Conservation (phyloP, 495 filamentous ascomycete genomes). For the Gamarada debralockiae region DNA sequence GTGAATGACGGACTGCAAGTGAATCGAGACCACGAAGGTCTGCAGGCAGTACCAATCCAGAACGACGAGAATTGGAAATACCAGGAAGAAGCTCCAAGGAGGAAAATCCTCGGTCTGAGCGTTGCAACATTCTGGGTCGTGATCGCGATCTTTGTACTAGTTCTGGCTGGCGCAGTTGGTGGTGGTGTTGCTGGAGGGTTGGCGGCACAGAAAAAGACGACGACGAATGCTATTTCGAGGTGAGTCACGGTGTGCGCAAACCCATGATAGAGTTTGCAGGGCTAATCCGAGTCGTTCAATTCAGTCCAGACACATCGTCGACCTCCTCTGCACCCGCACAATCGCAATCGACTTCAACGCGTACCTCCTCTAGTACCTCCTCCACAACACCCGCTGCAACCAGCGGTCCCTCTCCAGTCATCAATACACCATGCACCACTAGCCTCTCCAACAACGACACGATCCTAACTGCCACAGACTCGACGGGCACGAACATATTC, state of each 20-base stretch:
- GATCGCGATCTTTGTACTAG: constrained; percentile 23
- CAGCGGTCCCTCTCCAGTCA: constrained; percentile 19
- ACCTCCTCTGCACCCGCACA: background rate
- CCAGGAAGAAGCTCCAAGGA: background rate
- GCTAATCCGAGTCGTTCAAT: background rate
- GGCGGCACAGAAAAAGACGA: constrained; percentile 16
- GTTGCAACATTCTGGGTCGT: constrained; percentile 30
- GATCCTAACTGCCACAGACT: constrained; percentile 26
- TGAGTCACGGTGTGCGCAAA: background rate
- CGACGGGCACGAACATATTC: constrained; percentile 3
- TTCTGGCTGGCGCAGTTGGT: constrained; percentile 30
- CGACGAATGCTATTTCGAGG: background rate
- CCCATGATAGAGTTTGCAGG: background rate
- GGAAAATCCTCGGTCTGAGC: constrained; percentile 29
- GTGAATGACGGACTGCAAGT: no score
- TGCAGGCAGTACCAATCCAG: no score
- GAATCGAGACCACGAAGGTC: no score
- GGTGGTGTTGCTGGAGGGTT: constrained; percentile 31
- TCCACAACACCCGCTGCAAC: background rate
- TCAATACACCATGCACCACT: constrained; percentile 15
- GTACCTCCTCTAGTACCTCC: background rate
- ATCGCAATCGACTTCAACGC: background rate
- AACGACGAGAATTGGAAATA: no score
- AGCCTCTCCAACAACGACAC: constrained; percentile 27
- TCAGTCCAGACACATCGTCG: background rate